Evolutionary conservation across 352 stramenopile genomes (phyloP), one percentile per base, ranked within the genome.

Genomic region (Globisporangium canariense): DNA sequence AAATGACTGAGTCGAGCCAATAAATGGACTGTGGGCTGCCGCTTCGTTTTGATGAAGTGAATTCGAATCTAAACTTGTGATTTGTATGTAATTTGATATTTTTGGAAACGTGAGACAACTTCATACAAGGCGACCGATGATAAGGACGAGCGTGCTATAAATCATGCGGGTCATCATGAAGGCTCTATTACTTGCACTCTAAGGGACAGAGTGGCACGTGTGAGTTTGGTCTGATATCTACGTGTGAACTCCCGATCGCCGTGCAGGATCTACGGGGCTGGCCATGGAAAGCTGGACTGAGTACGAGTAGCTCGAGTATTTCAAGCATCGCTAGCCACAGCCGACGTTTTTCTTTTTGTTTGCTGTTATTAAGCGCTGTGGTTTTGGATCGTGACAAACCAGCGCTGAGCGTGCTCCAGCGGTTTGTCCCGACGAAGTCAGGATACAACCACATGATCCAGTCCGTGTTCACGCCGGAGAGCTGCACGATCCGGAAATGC

Each of bases 381-480:
- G 62, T 91, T 32, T 64, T 71, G 57, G 60, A 76, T 16, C 78
- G 80, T 5, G 80, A 89, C 18, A 88, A 85, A 13, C 78, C 80
- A 45, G 56, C 67, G 8, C 40, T 86, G 20, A 86, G 78, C 40
- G 73, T 93, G 5, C 68, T 93, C 32, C 81, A 93, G 65, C 74
- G 76, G 13, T 91, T 88, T 52, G 66, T 93, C 4, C 78, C 78
- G 9, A 89, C 80, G 1, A 77, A 84, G 22, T 90, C 84, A 7
- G 78, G 81, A 28, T 91, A 88, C 66, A 90, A 93, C 56, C 83
- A 90, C 64, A 69, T 72, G 59, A 68, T 90, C 36, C 75, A 88
- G 61, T 81, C 74, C 9, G 70, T 89, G 14, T 90, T 88, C 60
- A 89, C 81, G 6, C 71, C 75, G n/a, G 81, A 91, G 36, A 74